Evolutionary conservation across 2,329 filamentous ascomycete species (phyloP), one percentile per base, ranked within the genome.

Genomic region (Lecanicillium sp.): DNA sequence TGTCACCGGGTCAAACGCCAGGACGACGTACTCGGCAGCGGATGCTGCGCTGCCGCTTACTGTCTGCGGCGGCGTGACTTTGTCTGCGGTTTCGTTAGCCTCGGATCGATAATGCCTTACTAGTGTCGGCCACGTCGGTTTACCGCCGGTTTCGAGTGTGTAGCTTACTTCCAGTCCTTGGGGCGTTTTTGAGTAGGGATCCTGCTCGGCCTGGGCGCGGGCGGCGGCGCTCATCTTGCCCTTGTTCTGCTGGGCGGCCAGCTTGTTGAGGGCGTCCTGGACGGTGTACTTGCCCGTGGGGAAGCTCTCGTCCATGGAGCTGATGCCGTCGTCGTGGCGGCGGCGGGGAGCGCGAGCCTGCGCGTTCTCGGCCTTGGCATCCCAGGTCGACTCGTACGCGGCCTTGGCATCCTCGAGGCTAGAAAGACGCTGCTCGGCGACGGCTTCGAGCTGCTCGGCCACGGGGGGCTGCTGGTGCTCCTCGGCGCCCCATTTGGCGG

Each of bases 1-100:
- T 55, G 74, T 80, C 8, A 67, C 69, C 2, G 77, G 69, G 54
- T 87, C 80, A 56, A 83, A 86, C 2, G 79, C 83, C 5, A 88
- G 69, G 27, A 87, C 74, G 60, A 79, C 86, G 69, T 86, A 87
- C 3, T 51, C 49, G 2, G 49, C 45, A 7, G 55, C 44, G 5
- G 55, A 50, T 7, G 48, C 44, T 12, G 39, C 42, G 3, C 49
- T 47, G 17, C 14, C 45, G 27, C 38, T 36, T 17, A 48, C 30
- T 29, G 37, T 17, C 30, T 40, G 45, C 45, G 45, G 17, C 14
- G 46, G 15, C 17, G 30, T 4, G 27, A 33, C 38, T 51, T 37
- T 29, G 23, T 44, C 47, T 44, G 39, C 33, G 37, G 46, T 17
- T 45, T 46, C 36, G 27, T 55, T 52, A 33, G 50, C 5, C 7